Percentiles rank a stretch among this genome's conserved stretches.
phyloP scores from a whole-genome alignment of 1,139 yeast species.

The Geotrichum macrosporum region DNA sequence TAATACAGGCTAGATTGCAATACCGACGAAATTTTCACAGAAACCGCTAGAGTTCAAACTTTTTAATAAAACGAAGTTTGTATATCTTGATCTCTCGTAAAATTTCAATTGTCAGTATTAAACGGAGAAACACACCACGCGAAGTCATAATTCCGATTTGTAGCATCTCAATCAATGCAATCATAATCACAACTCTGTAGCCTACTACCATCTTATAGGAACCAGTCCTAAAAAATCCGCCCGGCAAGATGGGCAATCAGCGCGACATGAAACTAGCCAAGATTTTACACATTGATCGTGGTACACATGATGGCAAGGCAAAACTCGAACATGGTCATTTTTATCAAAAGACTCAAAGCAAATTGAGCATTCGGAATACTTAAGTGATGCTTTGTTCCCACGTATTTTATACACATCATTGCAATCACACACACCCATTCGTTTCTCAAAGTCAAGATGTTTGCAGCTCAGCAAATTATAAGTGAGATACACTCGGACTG shows the following conservation, averaged over 20 bases:
- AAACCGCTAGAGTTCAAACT: too few species aligned
- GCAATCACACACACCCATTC: conserved; percentile 3
- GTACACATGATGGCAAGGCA: conserved; percentile 8
- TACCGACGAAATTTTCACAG: too few species aligned
- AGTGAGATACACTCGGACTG: neutral
- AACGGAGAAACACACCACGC: too few species aligned
- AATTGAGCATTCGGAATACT: conserved; percentile 4
- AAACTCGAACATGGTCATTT: neutral
- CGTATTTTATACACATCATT: too few species aligned
- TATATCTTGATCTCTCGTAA: too few species aligned
- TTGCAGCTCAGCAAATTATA: neutral
- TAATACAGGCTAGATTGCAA: too few species aligned
- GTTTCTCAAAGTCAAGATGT: neutral
- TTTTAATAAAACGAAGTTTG: too few species aligned
- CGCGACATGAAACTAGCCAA: conserved; percentile 5
- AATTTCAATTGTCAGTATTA: too few species aligned
- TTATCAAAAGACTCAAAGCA: neutral
- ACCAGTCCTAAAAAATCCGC: neutral
- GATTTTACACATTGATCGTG: conserved; percentile 4
- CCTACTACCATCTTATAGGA: conserved; percentile 3
- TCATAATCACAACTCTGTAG: neutral
- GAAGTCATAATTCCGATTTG: too few species aligned
- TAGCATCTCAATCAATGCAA: too few species aligned
- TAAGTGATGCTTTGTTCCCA: too few species aligned
- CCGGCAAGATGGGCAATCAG: conserved; percentile 10